Percentiles rank a stretch among this genome's conserved stretches.
Evolutionary conservation across 164 flowering plant genomes (phyloP).

Genomic region (Chimonanthus salicifolius): DNA sequence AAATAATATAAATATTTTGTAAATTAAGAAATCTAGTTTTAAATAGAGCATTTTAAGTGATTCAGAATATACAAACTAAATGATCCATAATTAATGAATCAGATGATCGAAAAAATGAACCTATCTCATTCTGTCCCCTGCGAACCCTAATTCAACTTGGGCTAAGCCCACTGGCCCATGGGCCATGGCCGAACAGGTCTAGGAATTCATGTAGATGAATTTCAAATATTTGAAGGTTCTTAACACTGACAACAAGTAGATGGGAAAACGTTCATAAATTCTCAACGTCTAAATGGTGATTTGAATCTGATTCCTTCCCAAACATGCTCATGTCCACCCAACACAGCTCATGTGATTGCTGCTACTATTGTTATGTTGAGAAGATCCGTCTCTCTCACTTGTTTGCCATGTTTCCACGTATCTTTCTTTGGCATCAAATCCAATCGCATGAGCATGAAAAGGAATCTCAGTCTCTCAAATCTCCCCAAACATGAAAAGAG

Average conservation of each 20-base stretch:
- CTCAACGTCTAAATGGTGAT: not conserved
- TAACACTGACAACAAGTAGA: not conserved
- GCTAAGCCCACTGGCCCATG: no score
- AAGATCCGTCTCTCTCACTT: not conserved
- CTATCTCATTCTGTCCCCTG: no score
- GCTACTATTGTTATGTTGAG: not conserved
- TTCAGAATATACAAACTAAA: no score
- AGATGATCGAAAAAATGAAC: no score
- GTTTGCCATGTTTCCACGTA: not conserved
- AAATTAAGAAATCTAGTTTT: no score
- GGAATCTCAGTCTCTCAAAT: not conserved
- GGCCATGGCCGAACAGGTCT: no score
- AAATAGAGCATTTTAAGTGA: no score
- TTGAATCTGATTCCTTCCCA: not conserved
- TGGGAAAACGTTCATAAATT: not conserved
- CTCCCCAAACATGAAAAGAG: not conserved
- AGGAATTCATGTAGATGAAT: not conserved
- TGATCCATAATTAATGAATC: no score
- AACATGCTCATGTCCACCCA: not conserved
- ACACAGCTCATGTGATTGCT: no score
- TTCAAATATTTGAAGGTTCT: not conserved
- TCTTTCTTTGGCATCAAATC: not conserved
- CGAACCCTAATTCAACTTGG: no score
- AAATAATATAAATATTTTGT: no score
- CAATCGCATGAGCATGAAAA: not conserved